Evolutionary conservation across 2,329 filamentous ascomycete species (phyloP).

Genomic region (Cladophialophora carrionii): DNA sequence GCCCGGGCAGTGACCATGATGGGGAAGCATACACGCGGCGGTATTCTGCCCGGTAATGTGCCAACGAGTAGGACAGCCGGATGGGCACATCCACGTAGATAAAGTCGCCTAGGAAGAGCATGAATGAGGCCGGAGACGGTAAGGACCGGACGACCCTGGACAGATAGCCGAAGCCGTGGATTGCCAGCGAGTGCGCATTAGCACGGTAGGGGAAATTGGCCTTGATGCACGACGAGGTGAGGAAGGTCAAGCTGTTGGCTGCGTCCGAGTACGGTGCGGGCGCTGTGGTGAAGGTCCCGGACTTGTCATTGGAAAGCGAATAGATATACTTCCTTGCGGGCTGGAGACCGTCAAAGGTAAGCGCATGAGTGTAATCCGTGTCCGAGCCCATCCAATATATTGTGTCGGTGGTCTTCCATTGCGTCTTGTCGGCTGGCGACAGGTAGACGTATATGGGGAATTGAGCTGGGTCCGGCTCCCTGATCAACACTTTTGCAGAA

Average conservation of each 20-base stretch:
- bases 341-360: conserved; percentile 68
- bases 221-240: conserved; percentile 92
- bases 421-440: conserved; percentile 37
- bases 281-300: conserved; percentile 77
- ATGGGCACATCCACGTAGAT: conserved; percentile 74
- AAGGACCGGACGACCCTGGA: conserved; percentile 72
- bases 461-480: conserved; percentile 76
- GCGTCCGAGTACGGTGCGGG: conserved; percentile 68
- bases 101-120: conserved; percentile 61
- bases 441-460: conserved; percentile 76
- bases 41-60: conserved; percentile 88
- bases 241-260: conserved; percentile 78
- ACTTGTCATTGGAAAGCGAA: conserved; percentile 81
- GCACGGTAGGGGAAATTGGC: conserved; percentile 87
- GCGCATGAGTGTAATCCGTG: conserved; percentile 78
- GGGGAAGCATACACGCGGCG: conserved; percentile 94
- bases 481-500: conserved; percentile 77
- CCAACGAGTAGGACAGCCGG: conserved; percentile 70
- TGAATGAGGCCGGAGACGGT: conserved; percentile 66
- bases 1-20: conserved; percentile 73
- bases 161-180: conserved; percentile 72
- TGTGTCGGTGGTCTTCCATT: conserved; percentile 66
- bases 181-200: conserved; percentile 74
- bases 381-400: conserved; percentile 69
- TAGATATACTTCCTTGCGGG: conserved; percentile 81